phyloP scores from a whole-genome alignment of 441 rosid genomes.

The Mallotus repandus region DNA sequence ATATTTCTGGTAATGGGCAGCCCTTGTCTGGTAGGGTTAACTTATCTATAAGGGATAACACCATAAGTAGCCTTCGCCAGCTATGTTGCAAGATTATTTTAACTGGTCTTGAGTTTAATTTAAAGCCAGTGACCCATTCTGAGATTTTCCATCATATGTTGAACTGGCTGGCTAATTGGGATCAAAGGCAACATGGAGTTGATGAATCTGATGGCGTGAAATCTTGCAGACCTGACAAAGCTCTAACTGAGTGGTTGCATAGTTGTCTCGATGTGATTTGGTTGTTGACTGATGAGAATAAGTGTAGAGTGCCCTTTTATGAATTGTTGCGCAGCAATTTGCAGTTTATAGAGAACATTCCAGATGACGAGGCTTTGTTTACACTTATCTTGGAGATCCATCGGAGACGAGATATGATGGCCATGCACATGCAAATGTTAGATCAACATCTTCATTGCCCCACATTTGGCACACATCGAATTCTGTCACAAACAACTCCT shows the following conservation, averaged over 20 bases:
- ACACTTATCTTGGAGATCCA: slow-evolving; percentile 89
- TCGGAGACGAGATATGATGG: slow-evolving; percentile 96
- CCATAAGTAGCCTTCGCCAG: slow-evolving; percentile 73
- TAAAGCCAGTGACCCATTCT: slow-evolving; percentile 84
- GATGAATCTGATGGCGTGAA: slow-evolving; percentile 60
- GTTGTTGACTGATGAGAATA: slow-evolving; percentile 80
- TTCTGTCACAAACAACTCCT: slow-evolving; percentile 62
- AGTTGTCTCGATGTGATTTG: slow-evolving; percentile 94
- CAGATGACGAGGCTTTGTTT: slow-evolving; percentile 91
- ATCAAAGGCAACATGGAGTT: slow-evolving; percentile 64
- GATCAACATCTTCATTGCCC: slow-evolving; percentile 99
- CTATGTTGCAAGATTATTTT: slow-evolving; percentile 88
- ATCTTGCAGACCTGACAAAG: slow-evolving; percentile 67
- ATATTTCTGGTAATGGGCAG: slow-evolving; percentile 48
- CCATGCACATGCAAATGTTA: slow-evolving; percentile 96
- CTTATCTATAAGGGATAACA: slow-evolving; percentile 54
- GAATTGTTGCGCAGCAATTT: slow-evolving; percentile 87
- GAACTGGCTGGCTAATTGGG: slow-evolving; percentile 95
- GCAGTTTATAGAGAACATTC: slow-evolving; percentile 94
- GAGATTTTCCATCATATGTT: slow-evolving; percentile 80
- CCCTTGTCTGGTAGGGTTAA: slow-evolving; percentile 45
- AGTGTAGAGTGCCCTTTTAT: slow-evolving; percentile 91
- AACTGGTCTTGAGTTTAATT: slow-evolving; percentile 61
- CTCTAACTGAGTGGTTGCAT: slow-evolving; percentile 80
- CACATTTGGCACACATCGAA: slow-evolving; percentile 91